Evolutionary conservation across 352 stramenopile genomes (phyloP), one percentile per base, ranked within the genome.

Genomic region (Globisporangium alternatum): DNA sequence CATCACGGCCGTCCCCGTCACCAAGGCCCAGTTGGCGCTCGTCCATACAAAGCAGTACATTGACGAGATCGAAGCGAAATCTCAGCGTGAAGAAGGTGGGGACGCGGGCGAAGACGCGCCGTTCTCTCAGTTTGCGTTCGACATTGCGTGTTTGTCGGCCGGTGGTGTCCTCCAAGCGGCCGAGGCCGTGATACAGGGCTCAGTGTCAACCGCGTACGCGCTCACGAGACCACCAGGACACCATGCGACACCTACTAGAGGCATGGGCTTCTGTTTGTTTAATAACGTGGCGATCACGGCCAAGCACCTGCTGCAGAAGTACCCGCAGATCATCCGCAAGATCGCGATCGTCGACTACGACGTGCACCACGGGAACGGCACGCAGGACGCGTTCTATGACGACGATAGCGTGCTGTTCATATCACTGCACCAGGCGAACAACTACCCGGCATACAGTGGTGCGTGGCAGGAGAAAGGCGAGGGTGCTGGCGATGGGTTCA

Each of bases 211-310:
- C 37, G 30, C 64, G 30, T 96, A 96, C 66, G 92, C 89, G 1
- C 98, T 94, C 6, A 92, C 89, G 21, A 72, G 83, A 13, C 83
- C 83, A 2, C 83, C 83, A 0, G 83, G 83, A 10, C 79, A 90
- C 52, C 81, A 90, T 47, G 79, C 81, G 1, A 76, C 84, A 41
- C 68, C 74, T 10, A 67, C 74, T 45, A 62, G 69, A 5, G 70
- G 77, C 0, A 86, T 88, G 76, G 76, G 93, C 25, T 99, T 99
- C 70, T 99, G 96, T 66, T 88, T 98, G 39, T 98, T 98, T 64
- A 99, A 99, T 63, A 98, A 98, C 64, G 88, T 98, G 21, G 94
- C 90, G 43, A 81, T 98, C 51, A 95, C 86, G n/a, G 95, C 94
- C 19, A 76, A 98, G 57, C 93, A 99, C 77, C 93, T 93, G 4